Percentiles rank a stretch among this genome's conserved stretches.
These are phyloP conservation scores for Wickerhamomyces sp. DNA, from an alignment of 1,139 yeast species.

Conservation along the genomic window DNA sequence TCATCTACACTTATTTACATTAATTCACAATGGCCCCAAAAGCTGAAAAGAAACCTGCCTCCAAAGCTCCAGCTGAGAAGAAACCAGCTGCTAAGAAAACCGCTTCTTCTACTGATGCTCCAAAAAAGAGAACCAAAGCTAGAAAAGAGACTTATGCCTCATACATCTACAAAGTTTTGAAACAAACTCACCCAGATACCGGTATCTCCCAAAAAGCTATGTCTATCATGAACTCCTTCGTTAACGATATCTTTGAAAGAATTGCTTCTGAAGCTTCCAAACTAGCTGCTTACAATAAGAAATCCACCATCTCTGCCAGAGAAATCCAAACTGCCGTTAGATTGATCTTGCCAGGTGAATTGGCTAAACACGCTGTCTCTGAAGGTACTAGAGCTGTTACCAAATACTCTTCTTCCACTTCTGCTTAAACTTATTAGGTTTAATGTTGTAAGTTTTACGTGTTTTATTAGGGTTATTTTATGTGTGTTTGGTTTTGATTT, in stretches of 20 bases:
- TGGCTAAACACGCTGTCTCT: constrained; percentile 99
- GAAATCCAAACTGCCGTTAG: constrained; percentile 99
- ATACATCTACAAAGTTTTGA: constrained; percentile 96
- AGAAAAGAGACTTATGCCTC: constrained; percentile 99
- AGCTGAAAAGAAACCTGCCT: constrained; percentile 98
- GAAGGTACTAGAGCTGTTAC: constrained; percentile 99
- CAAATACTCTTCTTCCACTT: constrained; percentile 90
- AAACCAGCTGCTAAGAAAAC: constrained; percentile 92
- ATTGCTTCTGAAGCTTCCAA: constrained; percentile 98
- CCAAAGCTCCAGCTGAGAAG: constrained; percentile 98
- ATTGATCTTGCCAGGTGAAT: constrained; percentile 98
- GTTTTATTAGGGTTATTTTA: constrained; percentile 10
- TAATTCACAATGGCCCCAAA: constrained; percentile 79
- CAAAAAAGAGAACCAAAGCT: constrained; percentile 94
- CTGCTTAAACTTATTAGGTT: constrained; percentile 29
- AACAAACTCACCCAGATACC: constrained; percentile 99
- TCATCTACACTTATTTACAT: constrained; percentile 1
- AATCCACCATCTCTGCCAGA: constrained; percentile 98
- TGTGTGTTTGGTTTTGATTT: constrained; percentile 20
- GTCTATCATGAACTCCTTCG: constrained; percentile 99
- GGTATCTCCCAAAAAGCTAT: constrained; percentile 99
- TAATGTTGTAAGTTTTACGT: constrained; percentile 1
- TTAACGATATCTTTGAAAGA: constrained; percentile 94
- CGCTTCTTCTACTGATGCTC: constrained; percentile 62
- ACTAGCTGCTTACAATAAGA: constrained; percentile 99